Evolutionary conservation across 1,284 basidiomycete species (phyloP).

Genomic region (Cutaneotrichosporon arboriforme): DNA sequence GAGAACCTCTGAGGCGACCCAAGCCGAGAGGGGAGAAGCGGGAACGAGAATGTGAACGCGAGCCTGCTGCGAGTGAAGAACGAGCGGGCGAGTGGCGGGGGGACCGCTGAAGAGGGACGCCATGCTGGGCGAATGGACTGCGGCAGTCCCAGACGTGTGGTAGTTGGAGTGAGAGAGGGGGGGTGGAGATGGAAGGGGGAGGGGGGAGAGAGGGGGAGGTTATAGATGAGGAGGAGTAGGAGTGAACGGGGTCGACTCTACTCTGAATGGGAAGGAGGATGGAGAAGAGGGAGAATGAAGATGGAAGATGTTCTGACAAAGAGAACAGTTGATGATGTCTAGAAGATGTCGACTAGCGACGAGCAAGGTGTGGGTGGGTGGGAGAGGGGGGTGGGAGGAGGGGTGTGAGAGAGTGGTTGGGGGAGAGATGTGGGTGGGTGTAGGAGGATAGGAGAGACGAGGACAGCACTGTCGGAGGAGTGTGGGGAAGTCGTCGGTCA

Average conservation of each 20-base stretch:
- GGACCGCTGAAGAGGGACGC: slow-evolving; percentile 41
- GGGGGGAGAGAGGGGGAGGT: slow-evolving; percentile 3
- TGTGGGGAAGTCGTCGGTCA: too few species aligned
- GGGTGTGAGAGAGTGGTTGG: not conserved
- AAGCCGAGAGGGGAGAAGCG: slow-evolving; percentile 62
- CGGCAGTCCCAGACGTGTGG: slow-evolving; percentile 18
- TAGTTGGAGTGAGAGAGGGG: slow-evolving; percentile 3
- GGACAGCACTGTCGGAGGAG: not conserved
- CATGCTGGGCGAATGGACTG: slow-evolving; percentile 32
- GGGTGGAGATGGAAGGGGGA: not conserved
- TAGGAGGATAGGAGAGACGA: not conserved
- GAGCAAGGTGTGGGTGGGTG: not conserved
- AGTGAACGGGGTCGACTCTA: slow-evolving; percentile 4
- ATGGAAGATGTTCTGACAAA: not conserved
- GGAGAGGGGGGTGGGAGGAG: too few species aligned
- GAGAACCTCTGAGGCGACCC: slow-evolving; percentile 82
- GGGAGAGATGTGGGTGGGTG: not conserved
- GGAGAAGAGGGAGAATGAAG: slow-evolving; percentile 4
- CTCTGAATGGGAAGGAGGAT: slow-evolving; percentile 1
- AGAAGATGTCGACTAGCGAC: not conserved
- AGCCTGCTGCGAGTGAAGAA: slow-evolving; percentile 44
- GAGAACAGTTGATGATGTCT: slow-evolving; percentile 4
- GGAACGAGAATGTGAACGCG: slow-evolving; percentile 73
- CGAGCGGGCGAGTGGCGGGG: slow-evolving; percentile 46
- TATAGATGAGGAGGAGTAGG: not conserved